These are phyloP conservation scores for Phalaenopsis equestris DNA, from an alignment of 106 monocot species.

Conservation along the genomic window DNA sequence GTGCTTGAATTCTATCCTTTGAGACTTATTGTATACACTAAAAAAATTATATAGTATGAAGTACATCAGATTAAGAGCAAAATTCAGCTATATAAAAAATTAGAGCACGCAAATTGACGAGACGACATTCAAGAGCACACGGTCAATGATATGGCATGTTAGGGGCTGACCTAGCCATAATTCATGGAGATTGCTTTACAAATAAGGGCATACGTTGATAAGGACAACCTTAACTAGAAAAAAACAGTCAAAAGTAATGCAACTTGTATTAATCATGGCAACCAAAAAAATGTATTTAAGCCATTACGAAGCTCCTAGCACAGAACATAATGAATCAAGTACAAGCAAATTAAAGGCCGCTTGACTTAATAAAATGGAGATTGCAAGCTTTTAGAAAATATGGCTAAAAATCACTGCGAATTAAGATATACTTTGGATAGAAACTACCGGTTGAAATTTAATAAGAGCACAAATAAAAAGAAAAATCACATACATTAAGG, in stretches of 20 bases:
- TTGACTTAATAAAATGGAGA: not conserved
- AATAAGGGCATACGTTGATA: too few species aligned
- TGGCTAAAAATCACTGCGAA: not conserved
- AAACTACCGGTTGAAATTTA: not conserved
- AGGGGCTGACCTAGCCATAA: too few species aligned
- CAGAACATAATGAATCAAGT: not conserved
- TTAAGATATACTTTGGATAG: not conserved
- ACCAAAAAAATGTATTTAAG: not conserved
- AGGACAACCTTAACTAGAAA: not conserved
- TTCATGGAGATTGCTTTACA: too few species aligned
- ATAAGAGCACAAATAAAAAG: not conserved
- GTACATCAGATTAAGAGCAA: too few species aligned
- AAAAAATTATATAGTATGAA: too few species aligned
- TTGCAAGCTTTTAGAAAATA: not conserved
- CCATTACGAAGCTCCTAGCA: not conserved
- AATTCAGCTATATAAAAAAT: too few species aligned
- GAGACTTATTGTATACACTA: too few species aligned
- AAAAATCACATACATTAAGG: constrained; percentile 66
- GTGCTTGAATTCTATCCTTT: too few species aligned
- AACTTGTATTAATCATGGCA: not conserved
- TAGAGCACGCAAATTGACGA: too few species aligned
- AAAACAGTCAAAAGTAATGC: not conserved
- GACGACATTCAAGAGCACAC: too few species aligned
- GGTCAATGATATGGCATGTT: too few species aligned
- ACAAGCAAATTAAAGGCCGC: not conserved